Evolutionary conservation across 768 basidiomycete genomes (phyloP).

Genomic region (Collybiopsis luxurians): DNA sequence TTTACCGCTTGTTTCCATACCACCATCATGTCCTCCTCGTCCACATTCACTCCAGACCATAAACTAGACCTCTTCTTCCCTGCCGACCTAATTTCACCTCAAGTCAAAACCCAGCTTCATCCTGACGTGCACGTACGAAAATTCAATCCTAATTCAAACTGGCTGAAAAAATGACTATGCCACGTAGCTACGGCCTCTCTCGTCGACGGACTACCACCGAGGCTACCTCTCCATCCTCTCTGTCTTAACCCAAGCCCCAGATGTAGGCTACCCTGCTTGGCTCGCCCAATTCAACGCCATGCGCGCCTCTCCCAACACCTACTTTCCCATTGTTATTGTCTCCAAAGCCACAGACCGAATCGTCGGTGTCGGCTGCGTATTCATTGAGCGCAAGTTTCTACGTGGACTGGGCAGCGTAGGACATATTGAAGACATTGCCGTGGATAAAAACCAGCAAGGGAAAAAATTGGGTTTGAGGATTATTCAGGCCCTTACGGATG

Average conservation of each 20-base stretch:
- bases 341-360: constrained; percentile 72
- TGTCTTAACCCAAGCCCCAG: constrained; percentile 68
- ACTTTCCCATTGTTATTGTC: constrained; percentile 85
- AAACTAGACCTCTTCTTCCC: constrained; percentile 79
- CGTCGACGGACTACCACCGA: constrained; percentile 77
- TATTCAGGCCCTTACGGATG: constrained; percentile 80
- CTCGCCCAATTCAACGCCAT: constrained; percentile 62
- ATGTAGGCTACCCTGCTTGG: constrained; percentile 69
- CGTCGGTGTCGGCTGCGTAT: constrained; percentile 78
- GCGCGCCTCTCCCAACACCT: constrained; percentile 54
- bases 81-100: constrained; percentile 62
- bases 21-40: neutral
- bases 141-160: neutral
- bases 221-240: constrained; percentile 83
- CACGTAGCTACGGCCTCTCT: constrained; percentile 82
- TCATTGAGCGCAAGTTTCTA: constrained; percentile 95
- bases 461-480: constrained; percentile 87
- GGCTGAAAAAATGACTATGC: neutral
- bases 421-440: constrained; percentile 98
- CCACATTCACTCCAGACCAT: constrained; percentile 53
- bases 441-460: constrained; percentile 85
- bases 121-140: constrained; percentile 62
- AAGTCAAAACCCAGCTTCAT: constrained; percentile 59
- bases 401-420: constrained; percentile 83
- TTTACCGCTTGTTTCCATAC: too few species aligned